A percentile compares a stretch with the other conserved stretches of the same genome.
Conservation (phyloP, 768 basidiomycete species). For the Lentinula raphanica region DNA sequence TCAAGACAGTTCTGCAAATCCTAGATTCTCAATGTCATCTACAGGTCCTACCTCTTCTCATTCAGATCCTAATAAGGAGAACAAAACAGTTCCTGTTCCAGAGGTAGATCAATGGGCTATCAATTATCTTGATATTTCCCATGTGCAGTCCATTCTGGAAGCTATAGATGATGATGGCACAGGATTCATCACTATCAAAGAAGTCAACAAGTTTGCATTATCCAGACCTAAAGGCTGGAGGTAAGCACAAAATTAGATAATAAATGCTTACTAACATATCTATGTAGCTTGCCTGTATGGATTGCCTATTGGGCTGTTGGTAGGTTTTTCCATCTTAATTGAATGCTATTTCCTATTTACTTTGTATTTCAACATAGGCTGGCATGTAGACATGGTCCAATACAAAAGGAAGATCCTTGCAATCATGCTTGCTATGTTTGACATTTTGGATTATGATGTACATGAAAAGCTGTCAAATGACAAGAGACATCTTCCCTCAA, state of each 20-base stretch:
- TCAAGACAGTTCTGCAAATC: constrained; percentile 14
- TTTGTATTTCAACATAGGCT: not conserved
- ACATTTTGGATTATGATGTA: not conserved
- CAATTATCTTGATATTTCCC: constrained; percentile 21
- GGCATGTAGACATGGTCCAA: not conserved
- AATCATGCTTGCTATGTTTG: not conserved
- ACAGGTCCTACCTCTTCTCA: no score
- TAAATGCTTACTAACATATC: no score
- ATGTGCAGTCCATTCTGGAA: constrained; percentile 26
- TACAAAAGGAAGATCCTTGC: constrained; percentile 15
- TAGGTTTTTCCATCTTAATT: constrained; percentile 8
- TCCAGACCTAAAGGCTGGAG: constrained; percentile 27
- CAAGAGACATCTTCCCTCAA: constrained; percentile 11
- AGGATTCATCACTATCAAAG: constrained; percentile 28
- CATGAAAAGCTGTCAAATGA: not conserved
- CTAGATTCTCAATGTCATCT: no score
- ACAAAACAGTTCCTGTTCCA: not conserved
- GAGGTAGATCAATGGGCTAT: constrained; percentile 29
- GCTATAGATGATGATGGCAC: constrained; percentile 33
- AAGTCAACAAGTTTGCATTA: constrained; percentile 27
- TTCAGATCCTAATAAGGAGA: not conserved
- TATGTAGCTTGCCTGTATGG: constrained; percentile 22
- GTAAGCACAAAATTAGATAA: no score
- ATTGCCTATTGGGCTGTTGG: constrained; percentile 30
- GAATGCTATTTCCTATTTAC: not conserved